Percentiles rank a stretch among this genome's conserved stretches.
These are phyloP conservation scores for Moricandia arvensis DNA, from an alignment of 345 rosid genomes.

Conservation along the genomic window DNA sequence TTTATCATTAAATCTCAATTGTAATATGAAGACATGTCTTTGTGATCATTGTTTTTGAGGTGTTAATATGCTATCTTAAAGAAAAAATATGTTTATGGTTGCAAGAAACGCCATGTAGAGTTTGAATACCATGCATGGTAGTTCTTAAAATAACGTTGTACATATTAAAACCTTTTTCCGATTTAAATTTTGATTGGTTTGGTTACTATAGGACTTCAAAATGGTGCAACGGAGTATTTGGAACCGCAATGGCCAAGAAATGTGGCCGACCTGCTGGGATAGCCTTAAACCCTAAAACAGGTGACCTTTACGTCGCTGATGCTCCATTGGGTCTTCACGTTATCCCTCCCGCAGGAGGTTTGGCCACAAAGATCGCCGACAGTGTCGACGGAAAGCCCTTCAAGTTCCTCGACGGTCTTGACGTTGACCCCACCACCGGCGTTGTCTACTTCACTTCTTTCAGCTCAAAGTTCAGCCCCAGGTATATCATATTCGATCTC, in stretches of 20 bases:
- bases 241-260: conserved; percentile 27
- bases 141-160: background rate
- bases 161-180: background rate
- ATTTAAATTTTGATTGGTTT: background rate
- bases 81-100: background rate
- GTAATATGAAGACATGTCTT: background rate
- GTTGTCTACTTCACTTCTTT: conserved; percentile 47
- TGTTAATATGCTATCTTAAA: too few relatives aligned
- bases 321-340: conserved; percentile 47
- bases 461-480: conserved; percentile 36
- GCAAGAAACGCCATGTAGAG: background rate
- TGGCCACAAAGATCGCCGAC: conserved; percentile 41
- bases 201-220: background rate
- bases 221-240: conserved; percentile 37
- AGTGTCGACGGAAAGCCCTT: conserved; percentile 34
- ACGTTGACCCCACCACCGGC: conserved; percentile 41
- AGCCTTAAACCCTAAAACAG: conserved; percentile 32
- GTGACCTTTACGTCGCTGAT: conserved; percentile 47
- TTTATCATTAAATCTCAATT: background rate
- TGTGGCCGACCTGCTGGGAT: conserved; percentile 53
- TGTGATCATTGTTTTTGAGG: background rate
- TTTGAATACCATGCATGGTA: too few relatives aligned
- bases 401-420: conserved; percentile 42
- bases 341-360: conserved; percentile 44
- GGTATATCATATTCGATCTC: background rate